Evolutionary conservation across 1,139 yeast species (phyloP).

Genomic region (Pichia sp.): DNA sequence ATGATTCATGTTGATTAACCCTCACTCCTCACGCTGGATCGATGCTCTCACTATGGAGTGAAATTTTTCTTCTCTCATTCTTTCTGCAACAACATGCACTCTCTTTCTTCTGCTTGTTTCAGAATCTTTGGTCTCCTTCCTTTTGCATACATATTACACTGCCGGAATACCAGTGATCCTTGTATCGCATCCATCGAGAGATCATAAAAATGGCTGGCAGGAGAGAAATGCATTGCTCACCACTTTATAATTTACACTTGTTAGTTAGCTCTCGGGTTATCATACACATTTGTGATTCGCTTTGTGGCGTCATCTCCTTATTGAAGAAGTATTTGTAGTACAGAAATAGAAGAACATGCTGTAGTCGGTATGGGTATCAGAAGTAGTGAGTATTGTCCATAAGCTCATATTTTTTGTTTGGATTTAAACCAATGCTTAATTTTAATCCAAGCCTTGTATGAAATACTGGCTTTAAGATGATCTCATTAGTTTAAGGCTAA

Average conservation of each 20-base stretch:
- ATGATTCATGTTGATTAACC: too few relatives aligned
- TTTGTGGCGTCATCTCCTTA: conserved; percentile 25
- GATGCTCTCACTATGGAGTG: too few relatives aligned
- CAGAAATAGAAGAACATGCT: not conserved
- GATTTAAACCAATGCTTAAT: too few relatives aligned
- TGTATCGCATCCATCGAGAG: conserved; percentile 29
- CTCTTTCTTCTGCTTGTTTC: not conserved
- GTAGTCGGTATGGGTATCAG: not conserved
- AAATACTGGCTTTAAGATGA: too few relatives aligned
- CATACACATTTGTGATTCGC: conserved; percentile 28
- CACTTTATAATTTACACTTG: conserved; percentile 29
- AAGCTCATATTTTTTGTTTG: too few relatives aligned
- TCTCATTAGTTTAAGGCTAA: too few relatives aligned
- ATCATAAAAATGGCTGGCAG: conserved; percentile 37
- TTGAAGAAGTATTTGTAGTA: not conserved
- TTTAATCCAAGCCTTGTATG: too few relatives aligned
- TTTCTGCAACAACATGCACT: not conserved
- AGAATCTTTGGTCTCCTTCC: conserved; percentile 2
- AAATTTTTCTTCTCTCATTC: conserved; percentile 1
- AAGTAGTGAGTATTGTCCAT: too few relatives aligned
- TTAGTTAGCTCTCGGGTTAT: not conserved
- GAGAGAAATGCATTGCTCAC: conserved; percentile 24
- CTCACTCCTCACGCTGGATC: too few relatives aligned
- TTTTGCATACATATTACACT: conserved; percentile 30
- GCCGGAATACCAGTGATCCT: conserved; percentile 36